A percentile compares a stretch with the other conserved stretches of the same genome.
phyloP scores from a whole-genome alignment of 177 flowering plant species.

The Vitis hybrid region DNA sequence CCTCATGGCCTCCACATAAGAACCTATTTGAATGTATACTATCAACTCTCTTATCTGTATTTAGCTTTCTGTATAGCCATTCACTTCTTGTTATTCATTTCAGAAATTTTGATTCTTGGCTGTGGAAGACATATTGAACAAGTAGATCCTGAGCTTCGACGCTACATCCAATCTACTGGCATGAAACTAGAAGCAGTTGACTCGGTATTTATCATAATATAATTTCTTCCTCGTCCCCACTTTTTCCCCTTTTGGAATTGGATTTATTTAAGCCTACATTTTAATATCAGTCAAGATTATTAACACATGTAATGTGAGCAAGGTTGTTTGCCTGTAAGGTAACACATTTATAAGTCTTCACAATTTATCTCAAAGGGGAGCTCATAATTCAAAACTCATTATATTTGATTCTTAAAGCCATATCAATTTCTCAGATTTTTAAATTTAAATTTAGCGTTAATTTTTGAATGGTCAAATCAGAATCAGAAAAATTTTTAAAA shows the following conservation, averaged over 20 bases:
- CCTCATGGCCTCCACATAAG: too few relatives aligned
- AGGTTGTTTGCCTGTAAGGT: not conserved
- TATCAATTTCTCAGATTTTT: too few relatives aligned
- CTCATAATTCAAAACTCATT: too few relatives aligned
- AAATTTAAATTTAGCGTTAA: too few relatives aligned
- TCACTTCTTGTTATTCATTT: not conserved
- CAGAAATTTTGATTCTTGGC: slow-evolving; percentile 88
- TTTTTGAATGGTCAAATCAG: too few relatives aligned
- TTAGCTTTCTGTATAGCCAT: not conserved
- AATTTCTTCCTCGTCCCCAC: not conserved
- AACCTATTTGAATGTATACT: too few relatives aligned
- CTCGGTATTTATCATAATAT: slow-evolving; percentile 47
- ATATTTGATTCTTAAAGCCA: too few relatives aligned
- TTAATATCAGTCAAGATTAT: not conserved
- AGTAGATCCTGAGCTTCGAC: slow-evolving; percentile 68
- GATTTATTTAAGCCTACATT: too few relatives aligned
- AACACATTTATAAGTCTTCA: not conserved
- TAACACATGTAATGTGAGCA: not conserved
- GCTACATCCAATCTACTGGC: slow-evolving; percentile 78
- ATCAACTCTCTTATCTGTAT: not conserved
- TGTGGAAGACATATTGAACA: slow-evolving; percentile 70
- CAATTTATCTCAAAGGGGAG: too few relatives aligned
- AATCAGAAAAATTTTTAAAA: too few relatives aligned
- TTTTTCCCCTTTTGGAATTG: slow-evolving; percentile 1
- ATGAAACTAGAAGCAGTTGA: slow-evolving; percentile 91